Conservation (phyloP, 192 early-diverging fungal species). For the Umbelopsis vinacea region DNA sequence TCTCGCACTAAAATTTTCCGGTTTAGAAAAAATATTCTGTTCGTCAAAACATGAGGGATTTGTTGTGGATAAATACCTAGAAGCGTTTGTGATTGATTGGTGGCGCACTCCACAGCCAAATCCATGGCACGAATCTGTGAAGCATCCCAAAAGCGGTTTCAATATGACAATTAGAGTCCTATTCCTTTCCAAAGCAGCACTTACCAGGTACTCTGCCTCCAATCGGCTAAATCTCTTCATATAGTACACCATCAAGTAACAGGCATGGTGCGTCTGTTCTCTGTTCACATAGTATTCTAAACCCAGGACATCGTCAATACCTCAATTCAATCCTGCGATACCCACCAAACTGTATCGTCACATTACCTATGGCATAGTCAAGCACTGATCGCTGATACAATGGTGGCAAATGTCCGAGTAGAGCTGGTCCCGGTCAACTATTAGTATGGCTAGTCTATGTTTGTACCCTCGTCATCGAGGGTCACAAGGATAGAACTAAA, state of each 20-base stretch:
- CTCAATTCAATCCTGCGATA: background rate
- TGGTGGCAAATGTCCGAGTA: conserved; percentile 1
- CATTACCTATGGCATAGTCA: conserved; percentile 13
- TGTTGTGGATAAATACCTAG: background rate
- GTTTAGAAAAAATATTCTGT: background rate
- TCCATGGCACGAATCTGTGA: background rate
- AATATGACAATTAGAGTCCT: too few relatives aligned
- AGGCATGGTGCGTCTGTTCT: background rate
- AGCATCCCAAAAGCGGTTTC: too few relatives aligned
- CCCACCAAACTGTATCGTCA: background rate
- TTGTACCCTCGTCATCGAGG: background rate
- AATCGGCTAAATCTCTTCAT: conserved; percentile 11
- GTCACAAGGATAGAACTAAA: background rate
- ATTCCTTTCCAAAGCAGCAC: background rate
- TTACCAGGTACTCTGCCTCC: conserved; percentile 1
- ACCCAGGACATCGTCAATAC: background rate
- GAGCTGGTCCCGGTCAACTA: background rate
- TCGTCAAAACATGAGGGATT: background rate
- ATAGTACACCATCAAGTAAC: background rate
- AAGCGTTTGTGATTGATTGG: background rate
- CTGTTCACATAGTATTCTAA: background rate
- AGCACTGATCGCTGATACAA: conserved; percentile 4
- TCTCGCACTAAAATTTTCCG: background rate
- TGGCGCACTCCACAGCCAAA: background rate
- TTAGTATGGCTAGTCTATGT: conserved; percentile 2